Base-by-base conservation (phyloP, 192 early-diverging fungal species). In the Linnemannia zychae region DNA sequence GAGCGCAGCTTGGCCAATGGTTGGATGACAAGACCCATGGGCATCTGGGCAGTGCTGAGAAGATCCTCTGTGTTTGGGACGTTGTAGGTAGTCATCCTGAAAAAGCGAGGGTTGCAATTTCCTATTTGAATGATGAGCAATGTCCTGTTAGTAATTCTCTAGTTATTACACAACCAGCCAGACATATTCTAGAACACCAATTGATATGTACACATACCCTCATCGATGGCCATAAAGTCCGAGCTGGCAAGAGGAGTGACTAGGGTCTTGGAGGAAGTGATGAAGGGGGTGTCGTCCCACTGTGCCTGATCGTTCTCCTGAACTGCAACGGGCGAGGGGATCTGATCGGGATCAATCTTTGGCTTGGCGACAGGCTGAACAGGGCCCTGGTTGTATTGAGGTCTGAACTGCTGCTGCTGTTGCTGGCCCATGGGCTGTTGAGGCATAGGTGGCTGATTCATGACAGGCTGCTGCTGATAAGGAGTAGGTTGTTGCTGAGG, bases 291-390 rank as follows among this genome's bases (percentile, higher is more conserved):
- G 33, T 89, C 88, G 28, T 88, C 89, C 86, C 95, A 95, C 12
- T 90, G 67, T 31, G 90, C 82, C 79, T 98, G 97, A 82, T 99
- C 97, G 22, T 88, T 85, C 70, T 93, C 92, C 73, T 98, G 97
- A 46, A 97, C 97, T 31, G 90, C 88, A 15, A 97, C 90, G 31
- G 98, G 97, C 28, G 94, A 94, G 22, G 98, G 98, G 71, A 99
- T 96, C 78, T 97, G 96, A 88, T 96, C 95, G 3, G 98, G 97
- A 81, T 99, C 97, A 68, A 99, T 99, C 22, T 92, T 91, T 33
- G 94, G 77, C 72, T 89, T 89, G 87, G 89, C 87, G 49, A 74
- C 84, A 67, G 88, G 79, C 57, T 82, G 72, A 15, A 71, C 46
- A 38, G 71, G 68, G 40, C 67, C 72, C 75, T 87, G 65, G 80